Evolutionary conservation across 2,329 filamentous ascomycete species (phyloP), one percentile per base, ranked within the genome.

Genomic region (Colletotrichum sp.): DNA sequence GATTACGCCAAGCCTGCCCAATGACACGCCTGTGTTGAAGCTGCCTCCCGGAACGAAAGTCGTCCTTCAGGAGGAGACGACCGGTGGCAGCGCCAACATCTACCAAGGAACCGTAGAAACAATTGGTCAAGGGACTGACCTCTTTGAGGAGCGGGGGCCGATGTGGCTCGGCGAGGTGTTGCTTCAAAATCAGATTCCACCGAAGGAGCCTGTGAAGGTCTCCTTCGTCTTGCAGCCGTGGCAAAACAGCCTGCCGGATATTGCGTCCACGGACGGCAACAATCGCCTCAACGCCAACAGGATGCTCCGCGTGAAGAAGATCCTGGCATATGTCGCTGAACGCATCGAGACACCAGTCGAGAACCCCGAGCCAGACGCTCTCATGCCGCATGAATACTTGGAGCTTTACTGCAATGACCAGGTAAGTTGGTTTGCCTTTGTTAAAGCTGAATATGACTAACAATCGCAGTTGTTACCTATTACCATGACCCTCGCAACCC

Each of bases 281-380:
- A 96, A 96, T 79, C 93, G 97, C 28, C 89, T 99, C 68, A 99
- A 99, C 83, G 97, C 97, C 13, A 99, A 99, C 82, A 92, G 96
- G 71, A 99, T 99, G 97, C 89, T 99, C 67, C 92, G 97, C 63
- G 95, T 98, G 5, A 96, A 95, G 86, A 99, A 99, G 88, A 97
- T 99, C 26, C 86, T 99, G 74, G 92, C 93, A 0, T 99, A 99
- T 81, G 92, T 99, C 22, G 95, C 96, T 2, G 97, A 99, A 84
- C 91, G 96, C 71, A 96, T 99, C 74, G 96, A 99, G 80, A 89
- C 92, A 9, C 89, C 89, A n/a, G 87, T 90, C 0, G 89, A 92
- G 66, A 89, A 92, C 68, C 86, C 89, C 6, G 90, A 93, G 66
- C 86, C 90, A 12, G 87, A 92, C 68, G 88, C 87, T 18, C 86